Evolutionary conservation across 164 flowering plant species (phyloP).

Genomic region (Kingdonia uniflora): DNA sequence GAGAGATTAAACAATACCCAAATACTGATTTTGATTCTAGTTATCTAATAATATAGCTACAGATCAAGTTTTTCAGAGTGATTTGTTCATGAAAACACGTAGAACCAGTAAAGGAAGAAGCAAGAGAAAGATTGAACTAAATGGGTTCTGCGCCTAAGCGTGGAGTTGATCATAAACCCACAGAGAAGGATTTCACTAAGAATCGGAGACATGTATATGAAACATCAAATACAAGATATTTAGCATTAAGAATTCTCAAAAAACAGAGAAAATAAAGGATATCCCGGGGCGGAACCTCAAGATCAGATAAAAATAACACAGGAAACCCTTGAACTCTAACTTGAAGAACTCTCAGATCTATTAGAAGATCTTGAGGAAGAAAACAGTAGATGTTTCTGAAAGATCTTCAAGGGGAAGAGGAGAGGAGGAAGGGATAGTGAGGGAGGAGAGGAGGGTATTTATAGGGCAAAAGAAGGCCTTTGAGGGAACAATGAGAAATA

Average conservation of each 20-base stretch:
- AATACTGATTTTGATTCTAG: background rate
- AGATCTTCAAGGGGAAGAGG: slow-evolving; percentile 13
- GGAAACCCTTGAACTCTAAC: too few relatives aligned
- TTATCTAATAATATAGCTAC: slow-evolving; percentile 13
- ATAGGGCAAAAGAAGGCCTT: slow-evolving; percentile 28
- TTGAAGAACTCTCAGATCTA: background rate
- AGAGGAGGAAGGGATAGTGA: slow-evolving; percentile 41
- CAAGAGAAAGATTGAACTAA: slow-evolving; percentile 89
- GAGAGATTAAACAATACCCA: too few relatives aligned
- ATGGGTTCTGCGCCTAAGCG: slow-evolving; percentile 59
- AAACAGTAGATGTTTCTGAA: background rate
- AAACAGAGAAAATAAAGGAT: slow-evolving; percentile 1
- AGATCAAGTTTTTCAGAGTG: slow-evolving; percentile 41
- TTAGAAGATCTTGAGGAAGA: background rate
- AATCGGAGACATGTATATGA: slow-evolving; percentile 59
- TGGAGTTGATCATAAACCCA: slow-evolving; percentile 50
- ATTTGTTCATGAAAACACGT: slow-evolving; percentile 58
- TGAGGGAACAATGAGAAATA: slow-evolving; percentile 1
- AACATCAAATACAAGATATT: slow-evolving; percentile 27
- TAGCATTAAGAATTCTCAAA: slow-evolving; percentile 16
- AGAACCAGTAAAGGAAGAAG: slow-evolving; percentile 92
- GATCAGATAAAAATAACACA: too few relatives aligned
- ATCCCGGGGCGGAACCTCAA: background rate
- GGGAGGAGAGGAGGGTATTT: slow-evolving; percentile 22
- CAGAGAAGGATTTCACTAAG: slow-evolving; percentile 73